Evolutionary conservation across 2,329 filamentous ascomycete species (phyloP), one percentile per base, ranked within the genome.

Genomic region (Talaromyces funiculosus): DNA sequence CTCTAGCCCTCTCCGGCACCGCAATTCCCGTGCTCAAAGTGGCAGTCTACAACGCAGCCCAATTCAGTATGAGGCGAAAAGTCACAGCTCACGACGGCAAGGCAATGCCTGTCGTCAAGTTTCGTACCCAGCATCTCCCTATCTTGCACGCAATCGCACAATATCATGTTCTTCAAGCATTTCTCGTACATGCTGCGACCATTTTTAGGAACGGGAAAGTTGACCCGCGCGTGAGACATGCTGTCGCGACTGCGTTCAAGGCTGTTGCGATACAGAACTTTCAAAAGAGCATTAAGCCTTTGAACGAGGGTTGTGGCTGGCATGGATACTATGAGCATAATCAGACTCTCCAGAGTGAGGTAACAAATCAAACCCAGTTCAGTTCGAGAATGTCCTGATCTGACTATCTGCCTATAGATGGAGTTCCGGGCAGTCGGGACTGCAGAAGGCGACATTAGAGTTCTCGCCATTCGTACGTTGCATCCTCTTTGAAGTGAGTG

Each of bases 71-170:
- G 7, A 53, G 59, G 5, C 63, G 67, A 12, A 59, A 60, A 59
- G 57, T 70, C 47, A 57, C 63, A 9, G 61, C 57, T 12, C 26
- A 42, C 1, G 57, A 63, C 12, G 37, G 62, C 12, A 55, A 61
- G n/a, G 60, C 58, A 5, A 55, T 60, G 24, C 60, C 68, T 0
- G 63, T 70, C 9, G 66, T 70, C 3, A 38, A 53, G 0, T 68
- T 70, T 47, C 64, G 68, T 9, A 69, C 68, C 1, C 67, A 70
- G 40, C 67, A 70, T 12, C 61, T 62, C 1, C 68, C 67, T 0
- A 68, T 69, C 10, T 42, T 69, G 16, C 66, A 69, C 45, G 59
- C 65, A 1, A 37, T 69, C 3, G 66, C 67, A 0, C 64, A 64
- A 20, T 55, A 59, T 5, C 55, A 61, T 24, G 67, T 68, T 6